These are phyloP conservation scores for Globisporangium megalacanthum DNA, from an alignment of 352 stramenopile species.

Conservation along the genomic window DNA sequence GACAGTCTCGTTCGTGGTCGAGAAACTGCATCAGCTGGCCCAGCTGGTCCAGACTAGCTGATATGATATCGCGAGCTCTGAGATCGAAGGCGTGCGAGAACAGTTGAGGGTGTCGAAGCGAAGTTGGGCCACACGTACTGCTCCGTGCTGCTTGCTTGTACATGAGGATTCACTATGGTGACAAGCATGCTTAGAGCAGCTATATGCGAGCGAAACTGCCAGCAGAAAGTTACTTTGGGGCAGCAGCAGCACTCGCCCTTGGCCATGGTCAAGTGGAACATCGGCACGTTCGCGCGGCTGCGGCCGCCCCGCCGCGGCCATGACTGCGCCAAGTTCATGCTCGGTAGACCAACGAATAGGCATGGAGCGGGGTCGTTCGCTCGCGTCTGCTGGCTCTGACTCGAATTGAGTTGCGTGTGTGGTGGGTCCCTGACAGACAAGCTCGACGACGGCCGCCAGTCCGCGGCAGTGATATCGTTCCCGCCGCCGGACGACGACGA, in stretches of 20 bases:
- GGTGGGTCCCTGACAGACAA: conserved; percentile 21
- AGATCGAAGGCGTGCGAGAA: background rate
- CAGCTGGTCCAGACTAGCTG: conserved; percentile 15
- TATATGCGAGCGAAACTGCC: background rate
- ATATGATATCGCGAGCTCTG: conserved; percentile 16
- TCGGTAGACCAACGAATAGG: conserved; percentile 21
- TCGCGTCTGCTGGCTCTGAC: too few relatives aligned
- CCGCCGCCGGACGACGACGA: conserved; percentile 51
- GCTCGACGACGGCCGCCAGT: conserved; percentile 37
- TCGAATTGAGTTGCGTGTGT: background rate
- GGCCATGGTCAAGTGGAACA: conserved; percentile 68
- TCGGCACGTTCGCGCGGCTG: conserved; percentile 68
- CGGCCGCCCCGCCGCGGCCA: conserved; percentile 48
- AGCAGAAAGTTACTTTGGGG: too few relatives aligned
- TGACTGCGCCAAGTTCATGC: conserved; percentile 56
- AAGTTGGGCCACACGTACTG: conserved; percentile 12
- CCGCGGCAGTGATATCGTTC: conserved; percentile 47
- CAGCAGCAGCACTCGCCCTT: too few relatives aligned
- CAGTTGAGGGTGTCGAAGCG: conserved; percentile 9
- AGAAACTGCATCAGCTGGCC: conserved; percentile 2
- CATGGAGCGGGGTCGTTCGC: background rate
- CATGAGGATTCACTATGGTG: background rate
- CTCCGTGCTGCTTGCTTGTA: too few relatives aligned
- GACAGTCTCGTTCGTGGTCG: conserved; percentile 6
- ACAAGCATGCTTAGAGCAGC: too few relatives aligned